Evolutionary conservation across 257 asterid species (phyloP).

Genomic region (Osmanthus fragrans): DNA sequence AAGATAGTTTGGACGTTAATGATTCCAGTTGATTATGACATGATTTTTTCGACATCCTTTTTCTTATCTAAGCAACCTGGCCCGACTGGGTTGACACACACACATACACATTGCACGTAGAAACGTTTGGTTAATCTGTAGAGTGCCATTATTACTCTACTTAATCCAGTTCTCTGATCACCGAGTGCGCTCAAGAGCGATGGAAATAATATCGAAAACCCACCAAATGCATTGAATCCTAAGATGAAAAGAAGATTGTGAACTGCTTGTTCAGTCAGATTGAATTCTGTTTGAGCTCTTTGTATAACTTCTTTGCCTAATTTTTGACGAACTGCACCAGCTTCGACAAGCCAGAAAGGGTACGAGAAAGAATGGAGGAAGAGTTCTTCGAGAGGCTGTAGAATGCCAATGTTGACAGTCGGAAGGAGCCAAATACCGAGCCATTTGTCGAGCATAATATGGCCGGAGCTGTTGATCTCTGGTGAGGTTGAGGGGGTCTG

Average conservation of each 20-base stretch:
- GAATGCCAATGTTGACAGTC: conserved; percentile 36
- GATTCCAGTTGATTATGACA: background rate
- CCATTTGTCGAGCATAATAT: conserved; percentile 63
- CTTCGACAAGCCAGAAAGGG: conserved; percentile 63
- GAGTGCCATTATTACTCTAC: background rate
- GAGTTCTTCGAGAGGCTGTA: conserved; percentile 77
- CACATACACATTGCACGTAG: background rate
- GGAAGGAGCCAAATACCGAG: conserved; percentile 75
- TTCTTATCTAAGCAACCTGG: background rate
- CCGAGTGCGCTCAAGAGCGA: conserved; percentile 43
- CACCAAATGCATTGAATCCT: conserved; percentile 90
- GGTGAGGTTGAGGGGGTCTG: conserved; percentile 48
- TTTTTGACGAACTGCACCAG: conserved; percentile 46
- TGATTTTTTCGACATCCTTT: background rate
- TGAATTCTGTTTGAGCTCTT: conserved; percentile 54
- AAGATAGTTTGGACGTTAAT: background rate
- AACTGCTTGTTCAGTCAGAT: conserved; percentile 54
- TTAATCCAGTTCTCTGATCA: conserved; percentile 15
- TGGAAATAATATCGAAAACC: conserved; percentile 51
- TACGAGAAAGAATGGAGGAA: conserved; percentile 77
- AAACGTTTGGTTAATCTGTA: background rate
- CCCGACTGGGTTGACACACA: background rate
- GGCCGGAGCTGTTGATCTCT: conserved; percentile 52
- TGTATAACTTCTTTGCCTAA: conserved; percentile 45
- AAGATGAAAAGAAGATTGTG: conserved; percentile 71